Conservation (phyloP, 768 basidiomycete species). For the Mycena crocata region DNA sequence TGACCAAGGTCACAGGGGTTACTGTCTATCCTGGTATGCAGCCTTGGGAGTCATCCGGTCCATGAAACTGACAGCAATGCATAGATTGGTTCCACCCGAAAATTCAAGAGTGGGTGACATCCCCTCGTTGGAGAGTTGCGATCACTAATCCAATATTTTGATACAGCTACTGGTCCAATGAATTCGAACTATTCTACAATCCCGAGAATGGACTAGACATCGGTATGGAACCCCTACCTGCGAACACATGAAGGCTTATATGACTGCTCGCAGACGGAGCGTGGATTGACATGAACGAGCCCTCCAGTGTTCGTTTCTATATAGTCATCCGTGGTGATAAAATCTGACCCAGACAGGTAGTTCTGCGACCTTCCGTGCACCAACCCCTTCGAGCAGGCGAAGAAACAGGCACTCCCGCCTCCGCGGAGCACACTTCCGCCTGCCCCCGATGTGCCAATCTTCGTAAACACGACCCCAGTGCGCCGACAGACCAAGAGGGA, state of each 20-base stretch:
- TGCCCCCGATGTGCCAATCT: slow-evolving; percentile 64
- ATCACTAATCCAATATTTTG: neutral
- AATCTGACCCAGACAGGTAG: slow-evolving; percentile 43
- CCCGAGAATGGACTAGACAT: slow-evolving; percentile 68
- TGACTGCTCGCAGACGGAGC: slow-evolving; percentile 53
- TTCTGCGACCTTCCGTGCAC: slow-evolving; percentile 74
- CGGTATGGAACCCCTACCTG: slow-evolving; percentile 78
- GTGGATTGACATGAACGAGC: slow-evolving; percentile 86
- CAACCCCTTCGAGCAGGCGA: slow-evolving; percentile 70
- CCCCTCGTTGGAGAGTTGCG: neutral
- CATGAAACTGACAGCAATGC: neutral
- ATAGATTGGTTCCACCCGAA: slow-evolving; percentile 72
- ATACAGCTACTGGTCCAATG: slow-evolving; percentile 69
- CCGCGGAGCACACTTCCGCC: slow-evolving; percentile 62
- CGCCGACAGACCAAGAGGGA: slow-evolving; percentile 40
- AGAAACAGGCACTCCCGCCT: slow-evolving; percentile 65
- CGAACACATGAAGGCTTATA: neutral
- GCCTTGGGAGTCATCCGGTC: neutral
- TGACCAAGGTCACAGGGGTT: slow-evolving; percentile 53
- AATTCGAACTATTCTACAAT: slow-evolving; percentile 68
- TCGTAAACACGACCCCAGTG: slow-evolving; percentile 42
- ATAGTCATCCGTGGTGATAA: neutral
- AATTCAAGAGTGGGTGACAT: slow-evolving; percentile 56
- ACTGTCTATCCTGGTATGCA: slow-evolving; percentile 65
- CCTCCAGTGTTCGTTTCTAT: slow-evolving; percentile 61